phyloP scores from a whole-genome alignment of 1,139 yeast species.

The Saccharomyces pastorianus region DNA sequence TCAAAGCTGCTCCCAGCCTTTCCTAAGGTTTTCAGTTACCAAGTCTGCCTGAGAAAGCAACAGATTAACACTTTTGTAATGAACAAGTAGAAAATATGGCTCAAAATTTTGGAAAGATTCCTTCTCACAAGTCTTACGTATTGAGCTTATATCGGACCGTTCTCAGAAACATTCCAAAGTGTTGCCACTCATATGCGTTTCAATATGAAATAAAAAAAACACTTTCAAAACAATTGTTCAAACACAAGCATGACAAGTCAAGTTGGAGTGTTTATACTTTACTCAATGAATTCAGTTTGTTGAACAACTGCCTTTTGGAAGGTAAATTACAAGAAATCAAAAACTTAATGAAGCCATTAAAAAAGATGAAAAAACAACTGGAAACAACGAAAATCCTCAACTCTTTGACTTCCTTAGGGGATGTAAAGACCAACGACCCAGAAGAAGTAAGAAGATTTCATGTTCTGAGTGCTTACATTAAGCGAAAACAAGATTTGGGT shows the following conservation, averaged over 20 bases:
- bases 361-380: conserved; percentile 4
- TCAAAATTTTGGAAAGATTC: background rate
- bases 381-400: conserved; percentile 3
- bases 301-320: conserved; percentile 10
- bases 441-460: conserved; percentile 9
- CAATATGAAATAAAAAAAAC: conserved; percentile 9
- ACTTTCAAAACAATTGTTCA: conserved; percentile 7
- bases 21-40: background rate
- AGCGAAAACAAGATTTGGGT: conserved; percentile 9
- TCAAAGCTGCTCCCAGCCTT: background rate
- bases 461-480: conserved; percentile 16
- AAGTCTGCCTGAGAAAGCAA: background rate
- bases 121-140: conserved; percentile 19
- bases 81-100: background rate
- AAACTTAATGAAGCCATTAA: conserved; percentile 9
- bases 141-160: conserved; percentile 21
- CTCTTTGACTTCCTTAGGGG: background rate
- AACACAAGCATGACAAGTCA: conserved; percentile 20
- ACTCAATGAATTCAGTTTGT: conserved; percentile 10
- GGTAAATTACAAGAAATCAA: conserved; percentile 8
- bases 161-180: conserved; percentile 14
- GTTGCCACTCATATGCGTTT: conserved; percentile 15
- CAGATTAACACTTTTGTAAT: background rate
- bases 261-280: conserved; percentile 21
- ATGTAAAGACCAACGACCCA: conserved; percentile 2